phyloP scores from a whole-genome alignment of 2,329 filamentous ascomycete species.

The Arthrobotrys iridis region DNA sequence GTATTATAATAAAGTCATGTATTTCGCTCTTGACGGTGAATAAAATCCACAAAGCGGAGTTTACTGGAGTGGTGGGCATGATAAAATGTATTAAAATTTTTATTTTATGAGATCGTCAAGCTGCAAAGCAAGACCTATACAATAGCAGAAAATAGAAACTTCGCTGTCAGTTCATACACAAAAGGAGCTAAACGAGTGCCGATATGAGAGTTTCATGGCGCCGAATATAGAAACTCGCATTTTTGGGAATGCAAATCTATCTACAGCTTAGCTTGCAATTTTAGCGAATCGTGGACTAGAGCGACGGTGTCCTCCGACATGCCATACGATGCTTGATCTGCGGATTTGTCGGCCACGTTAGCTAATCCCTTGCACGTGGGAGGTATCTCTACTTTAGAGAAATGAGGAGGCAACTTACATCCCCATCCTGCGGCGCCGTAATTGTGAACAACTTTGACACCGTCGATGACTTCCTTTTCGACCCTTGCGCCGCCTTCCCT shows the following conservation, averaged over 20 bases:
- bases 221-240: neutral
- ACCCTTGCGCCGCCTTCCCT: constrained; percentile 77
- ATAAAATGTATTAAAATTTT: too few relatives aligned
- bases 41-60: too few relatives aligned
- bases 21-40: too few relatives aligned
- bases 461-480: constrained; percentile 75
- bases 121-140: neutral
- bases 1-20: too few relatives aligned
- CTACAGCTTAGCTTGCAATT: constrained; percentile 34
- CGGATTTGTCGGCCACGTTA: constrained; percentile 15
- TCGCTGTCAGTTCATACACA: neutral
- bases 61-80: too few relatives aligned
- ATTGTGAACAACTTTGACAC: constrained; percentile 78
- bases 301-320: constrained; percentile 74
- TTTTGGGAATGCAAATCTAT: constrained; percentile 5
- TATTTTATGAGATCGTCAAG: too few relatives aligned
- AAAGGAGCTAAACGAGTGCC: neutral
- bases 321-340: constrained; percentile 72
- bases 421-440: constrained; percentile 84
- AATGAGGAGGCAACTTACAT: constrained; percentile 69
- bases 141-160: neutral
- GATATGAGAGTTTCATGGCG: neutral
- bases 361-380: neutral
- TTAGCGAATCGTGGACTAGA: constrained; percentile 69
- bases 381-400: neutral